Conservation (phyloP, 768 basidiomycete species). For the Boletales sp. region DNA sequence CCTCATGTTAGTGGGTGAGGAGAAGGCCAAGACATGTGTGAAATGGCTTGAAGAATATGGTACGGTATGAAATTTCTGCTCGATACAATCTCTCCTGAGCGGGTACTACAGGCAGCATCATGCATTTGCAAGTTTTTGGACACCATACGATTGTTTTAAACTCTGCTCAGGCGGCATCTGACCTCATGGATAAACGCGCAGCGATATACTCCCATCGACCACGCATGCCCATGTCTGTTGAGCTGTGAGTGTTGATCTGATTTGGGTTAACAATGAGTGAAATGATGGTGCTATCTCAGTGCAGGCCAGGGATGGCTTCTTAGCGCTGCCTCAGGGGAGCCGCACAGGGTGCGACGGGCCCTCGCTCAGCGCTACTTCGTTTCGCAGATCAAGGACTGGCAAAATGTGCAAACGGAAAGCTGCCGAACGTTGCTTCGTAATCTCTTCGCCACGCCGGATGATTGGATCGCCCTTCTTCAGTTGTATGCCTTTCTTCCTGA, state of each 20-base stretch:
- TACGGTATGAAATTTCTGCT: not conserved
- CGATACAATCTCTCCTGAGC: not conserved
- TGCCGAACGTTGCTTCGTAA: not conserved
- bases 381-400: constrained; percentile 9
- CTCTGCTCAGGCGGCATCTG: constrained; percentile 18
- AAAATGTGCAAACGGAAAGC: constrained; percentile 5
- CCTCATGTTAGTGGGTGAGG: not conserved
- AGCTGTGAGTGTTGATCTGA: not conserved
- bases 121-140: not conserved
- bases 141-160: constrained; percentile 30
- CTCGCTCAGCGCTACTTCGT: constrained; percentile 9
- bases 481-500: not conserved
- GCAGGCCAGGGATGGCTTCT: not conserved
- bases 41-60: not conserved
- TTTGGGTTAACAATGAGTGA: no score
- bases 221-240: not conserved
- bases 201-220: not conserved
- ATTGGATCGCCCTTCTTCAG: not conserved
- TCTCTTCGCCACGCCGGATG: not conserved
- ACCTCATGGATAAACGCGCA: constrained; percentile 1
- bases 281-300: not conserved
- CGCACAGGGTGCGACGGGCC: constrained; percentile 5
- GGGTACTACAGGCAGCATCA: not conserved
- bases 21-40: not conserved
- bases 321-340: constrained; percentile 6